Conservation (phyloP, 208 protist species). For the Wallacemonas sp. region DNA sequence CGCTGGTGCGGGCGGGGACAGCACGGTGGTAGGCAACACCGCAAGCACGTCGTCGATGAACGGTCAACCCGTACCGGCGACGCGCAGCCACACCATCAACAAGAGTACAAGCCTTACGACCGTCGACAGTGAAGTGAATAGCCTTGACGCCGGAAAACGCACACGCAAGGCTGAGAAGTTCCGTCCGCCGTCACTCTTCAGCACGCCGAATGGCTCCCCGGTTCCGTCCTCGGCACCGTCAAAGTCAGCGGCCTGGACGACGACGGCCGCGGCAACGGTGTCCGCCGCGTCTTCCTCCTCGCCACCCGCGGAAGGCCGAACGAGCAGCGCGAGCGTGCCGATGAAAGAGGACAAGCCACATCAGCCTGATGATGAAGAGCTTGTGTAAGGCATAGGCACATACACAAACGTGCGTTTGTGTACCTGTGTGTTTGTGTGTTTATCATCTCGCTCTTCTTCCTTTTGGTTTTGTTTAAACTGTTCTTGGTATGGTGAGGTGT, state of each 20-base stretch:
- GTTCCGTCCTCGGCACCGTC: background rate
- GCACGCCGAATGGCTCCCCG: background rate
- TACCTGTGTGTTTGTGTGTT: background rate
- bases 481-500: no score
- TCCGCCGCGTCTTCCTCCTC: no score
- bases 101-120: background rate
- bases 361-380: background rate
- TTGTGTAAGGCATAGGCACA: no score
- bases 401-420: no score
- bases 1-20: background rate
- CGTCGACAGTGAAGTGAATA: background rate
- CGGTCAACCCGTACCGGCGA: background rate
- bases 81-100: background rate
- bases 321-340: background rate
- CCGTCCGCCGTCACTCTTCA: conserved; percentile 8
- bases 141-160: background rate
- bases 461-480: background rate
- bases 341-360: conserved; percentile 2
- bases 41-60: background rate
- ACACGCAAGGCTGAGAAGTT: conserved; percentile 5
- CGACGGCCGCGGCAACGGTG: background rate
- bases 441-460: background rate
- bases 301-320: no score
- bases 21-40: no score
- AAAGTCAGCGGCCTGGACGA: background rate